Percentiles rank a stretch among this genome's conserved stretches.
These are phyloP conservation scores for Scenedesmus sp. DNA, from an alignment of 163 green algal genomes.

Conservation along the genomic window DNA sequence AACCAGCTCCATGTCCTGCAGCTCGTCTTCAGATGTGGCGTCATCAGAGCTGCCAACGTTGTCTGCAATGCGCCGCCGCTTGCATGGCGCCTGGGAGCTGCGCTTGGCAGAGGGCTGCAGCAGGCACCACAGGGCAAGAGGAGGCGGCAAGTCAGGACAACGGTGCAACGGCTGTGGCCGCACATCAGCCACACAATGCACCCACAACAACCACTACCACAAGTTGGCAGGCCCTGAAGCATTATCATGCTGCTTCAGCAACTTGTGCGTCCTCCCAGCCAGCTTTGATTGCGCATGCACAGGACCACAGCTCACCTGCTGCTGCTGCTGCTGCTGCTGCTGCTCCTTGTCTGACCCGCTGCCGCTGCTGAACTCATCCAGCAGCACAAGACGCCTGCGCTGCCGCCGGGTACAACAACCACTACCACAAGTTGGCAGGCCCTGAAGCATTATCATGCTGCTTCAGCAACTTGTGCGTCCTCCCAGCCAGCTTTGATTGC, in stretches of 20 bases:
- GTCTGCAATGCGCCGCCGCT: background rate
- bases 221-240: no score
- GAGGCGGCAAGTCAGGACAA: no score
- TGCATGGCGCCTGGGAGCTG: background rate
- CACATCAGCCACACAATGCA: no score
- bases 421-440: no score
- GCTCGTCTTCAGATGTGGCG: background rate
- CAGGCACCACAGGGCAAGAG: background rate
- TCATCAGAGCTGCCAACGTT: background rate
- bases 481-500: background rate
- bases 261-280: background rate
- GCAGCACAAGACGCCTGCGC: background rate
- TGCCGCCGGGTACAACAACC: background rate
- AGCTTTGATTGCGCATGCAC: background rate
- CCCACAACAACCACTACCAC: no score
- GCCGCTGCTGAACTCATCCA: conserved; percentile 1
- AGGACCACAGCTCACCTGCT: background rate
- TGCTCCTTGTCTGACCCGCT: background rate
- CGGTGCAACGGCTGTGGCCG: no score
- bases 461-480: no score
- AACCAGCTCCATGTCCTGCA: background rate
- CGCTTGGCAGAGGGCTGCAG: background rate
- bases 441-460: no score
- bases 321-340: background rate
- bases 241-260: no score